A percentile compares a stretch with the other conserved stretches of the same genome.
phyloP scores from a whole-genome alignment of 805 yeast genomes.

The Candida sithepensis region DNA sequence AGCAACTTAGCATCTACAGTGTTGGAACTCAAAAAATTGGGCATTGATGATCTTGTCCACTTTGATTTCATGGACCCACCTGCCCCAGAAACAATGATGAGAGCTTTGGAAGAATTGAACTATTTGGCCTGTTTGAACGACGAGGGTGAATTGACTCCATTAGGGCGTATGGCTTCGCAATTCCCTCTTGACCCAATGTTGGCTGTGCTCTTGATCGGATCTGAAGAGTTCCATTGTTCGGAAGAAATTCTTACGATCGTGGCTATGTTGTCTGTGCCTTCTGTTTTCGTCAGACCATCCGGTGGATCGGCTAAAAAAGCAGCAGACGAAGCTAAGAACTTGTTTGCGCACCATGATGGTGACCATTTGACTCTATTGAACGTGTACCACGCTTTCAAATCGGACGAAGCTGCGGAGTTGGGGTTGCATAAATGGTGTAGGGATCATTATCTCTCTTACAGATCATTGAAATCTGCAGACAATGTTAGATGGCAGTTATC shows the following conservation, averaged over 20 bases:
- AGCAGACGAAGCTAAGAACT: constrained; percentile 86
- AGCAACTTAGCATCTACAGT: constrained; percentile 90
- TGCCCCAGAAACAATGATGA: constrained; percentile 99
- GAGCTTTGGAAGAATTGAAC: constrained; percentile 93
- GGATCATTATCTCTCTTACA: constrained; percentile 77
- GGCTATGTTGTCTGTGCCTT: constrained; percentile 88
- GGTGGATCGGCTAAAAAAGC: constrained; percentile 76
- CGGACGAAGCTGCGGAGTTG: constrained; percentile 64
- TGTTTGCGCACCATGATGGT: constrained; percentile 91
- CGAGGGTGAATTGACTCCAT: constrained; percentile 83
- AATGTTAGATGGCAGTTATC: constrained; percentile 81
- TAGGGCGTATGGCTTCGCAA: constrained; percentile 86
- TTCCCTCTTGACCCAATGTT: constrained; percentile 96
- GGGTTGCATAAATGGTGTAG: constrained; percentile 86
- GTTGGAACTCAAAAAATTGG: constrained; percentile 86
- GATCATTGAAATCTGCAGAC: constrained; percentile 83
- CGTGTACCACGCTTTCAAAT: constrained; percentile 78
- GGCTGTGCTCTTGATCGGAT: constrained; percentile 87
- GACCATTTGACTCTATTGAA: constrained; percentile 90
- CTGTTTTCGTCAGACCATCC: constrained; percentile 91
- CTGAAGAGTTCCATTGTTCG: constrained; percentile 82
- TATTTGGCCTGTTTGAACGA: constrained; percentile 87
- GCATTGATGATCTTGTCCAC: constrained; percentile 93
- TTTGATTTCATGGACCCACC: constrained; percentile 99
- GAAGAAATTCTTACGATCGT: constrained; percentile 86